phyloP scores from a whole-genome alignment of 495 filamentous ascomycete genomes.

The Hypoxylon fuscum region DNA sequence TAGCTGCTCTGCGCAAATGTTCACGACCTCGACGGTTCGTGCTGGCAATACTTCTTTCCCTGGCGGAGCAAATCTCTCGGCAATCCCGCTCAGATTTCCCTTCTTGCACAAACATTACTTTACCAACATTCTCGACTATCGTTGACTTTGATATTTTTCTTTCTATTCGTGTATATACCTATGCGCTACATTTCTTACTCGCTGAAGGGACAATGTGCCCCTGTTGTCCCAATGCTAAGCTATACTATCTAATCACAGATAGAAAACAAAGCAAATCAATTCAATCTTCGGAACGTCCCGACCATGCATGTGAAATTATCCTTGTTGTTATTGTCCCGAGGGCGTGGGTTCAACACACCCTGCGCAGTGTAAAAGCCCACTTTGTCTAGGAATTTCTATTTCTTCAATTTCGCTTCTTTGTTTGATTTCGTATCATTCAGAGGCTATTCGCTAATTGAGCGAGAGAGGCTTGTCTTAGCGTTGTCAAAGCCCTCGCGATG shows the following conservation, averaged over 20 bases:
- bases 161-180: constrained; percentile 22
- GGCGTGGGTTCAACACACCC: not conserved
- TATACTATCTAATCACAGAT: constrained; percentile 23
- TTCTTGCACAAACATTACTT: constrained; percentile 31
- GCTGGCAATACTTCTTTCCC: constrained; percentile 29
- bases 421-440: not conserved
- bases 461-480: constrained; percentile 1
- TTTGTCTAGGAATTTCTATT: not conserved
- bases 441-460: constrained; percentile 2
- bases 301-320: constrained; percentile 13
- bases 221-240: constrained; percentile 23
- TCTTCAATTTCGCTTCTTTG: not conserved
- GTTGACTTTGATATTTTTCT: constrained; percentile 4
- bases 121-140: constrained; percentile 27
- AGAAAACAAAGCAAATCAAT: constrained; percentile 9
- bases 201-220: constrained; percentile 29
- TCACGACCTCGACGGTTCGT: constrained; percentile 37
- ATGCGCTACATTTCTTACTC: constrained; percentile 17
- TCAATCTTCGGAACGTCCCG: not conserved
- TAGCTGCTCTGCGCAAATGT: constrained; percentile 35
- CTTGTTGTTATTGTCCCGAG: not conserved
- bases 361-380: not conserved
- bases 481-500: not conserved
- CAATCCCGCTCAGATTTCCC: constrained; percentile 19
- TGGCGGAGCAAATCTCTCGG: constrained; percentile 26